Evolutionary conservation across 1,284 basidiomycete species (phyloP), one percentile per base, ranked within the genome.

Genomic region (Volvariella volvacea): DNA sequence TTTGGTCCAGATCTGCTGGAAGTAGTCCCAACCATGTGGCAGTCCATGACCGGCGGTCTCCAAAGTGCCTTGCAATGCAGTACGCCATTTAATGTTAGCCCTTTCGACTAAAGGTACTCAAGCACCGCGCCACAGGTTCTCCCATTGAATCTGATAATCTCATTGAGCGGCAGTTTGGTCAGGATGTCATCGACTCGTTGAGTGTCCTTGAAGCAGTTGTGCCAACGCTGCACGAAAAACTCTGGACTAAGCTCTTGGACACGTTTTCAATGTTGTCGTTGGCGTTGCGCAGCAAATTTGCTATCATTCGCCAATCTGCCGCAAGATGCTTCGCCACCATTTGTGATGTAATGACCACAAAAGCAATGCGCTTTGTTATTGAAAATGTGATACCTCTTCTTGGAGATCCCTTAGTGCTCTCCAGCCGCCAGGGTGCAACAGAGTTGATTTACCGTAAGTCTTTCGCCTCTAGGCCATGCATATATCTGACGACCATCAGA

Each of bases 111-210:
- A 21, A 49, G 6, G 49, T 43, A 46, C 42, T 2, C 46, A 82
- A 82, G 12, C 25, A 28, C 6, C 6, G 25, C 12, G 12, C 12
- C 25, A 6, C 12, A 28, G 25, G 74, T 43, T 70, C 71, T 3
- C 63, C 75, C 9, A 65, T 70, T 47, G 70, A 80, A 46, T 74
- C 76, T 34, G 85, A 88, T 53, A 59, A 60, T 28, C 62, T 74
- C 39, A 85, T 89, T 51, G 80, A 80, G 50, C 79, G 80, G 56
- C 76, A 81, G 46, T 75, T 70, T 48, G 95, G 93, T 0, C 96
- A 99, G 64, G 88, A 92, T 55, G 77, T 98, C 21, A 84, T 99
- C 48, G 96, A 99, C 65, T 87, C 88, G 2, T 73, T 98, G 43
- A 94, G 94, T 42, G 87, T 96, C 28, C 70, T 99, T 9, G 88